Conservation (phyloP, 495 filamentous ascomycete genomes). For the Tuber indicum region DNA sequence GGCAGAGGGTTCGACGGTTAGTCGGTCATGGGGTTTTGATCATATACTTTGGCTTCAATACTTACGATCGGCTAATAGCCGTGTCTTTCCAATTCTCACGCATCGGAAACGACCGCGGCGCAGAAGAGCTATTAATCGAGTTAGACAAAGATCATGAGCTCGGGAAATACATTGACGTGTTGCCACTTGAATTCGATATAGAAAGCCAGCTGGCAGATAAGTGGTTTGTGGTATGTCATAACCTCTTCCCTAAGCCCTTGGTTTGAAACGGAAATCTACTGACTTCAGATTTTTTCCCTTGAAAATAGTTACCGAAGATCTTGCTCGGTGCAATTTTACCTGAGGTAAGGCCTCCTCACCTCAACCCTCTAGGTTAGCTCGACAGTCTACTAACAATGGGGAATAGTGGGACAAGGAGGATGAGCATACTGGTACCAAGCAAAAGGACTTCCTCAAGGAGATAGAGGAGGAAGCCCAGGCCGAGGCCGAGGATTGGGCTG, state of each 20-base stretch:
- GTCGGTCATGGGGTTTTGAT: neutral
- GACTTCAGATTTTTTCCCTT: neutral
- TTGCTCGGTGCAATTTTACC: neutral
- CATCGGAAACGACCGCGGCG: conserved; percentile 59
- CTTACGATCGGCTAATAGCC: conserved; percentile 42
- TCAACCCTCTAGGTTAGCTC: neutral
- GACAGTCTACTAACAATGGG: neutral
- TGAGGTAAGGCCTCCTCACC: neutral
- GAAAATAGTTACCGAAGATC: neutral
- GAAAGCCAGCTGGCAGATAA: neutral
- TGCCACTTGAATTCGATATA: neutral
- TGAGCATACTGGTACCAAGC: neutral
- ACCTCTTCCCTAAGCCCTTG: neutral
- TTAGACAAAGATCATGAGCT: conserved; percentile 57
- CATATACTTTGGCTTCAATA: conserved; percentile 23
- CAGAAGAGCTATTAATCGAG: conserved; percentile 54
- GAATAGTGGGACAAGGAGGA: neutral
- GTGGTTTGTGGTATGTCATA: neutral
- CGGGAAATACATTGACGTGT: conserved; percentile 53
- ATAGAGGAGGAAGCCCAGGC: no score
- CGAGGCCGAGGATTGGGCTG: no score
- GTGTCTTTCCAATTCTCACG: conserved; percentile 63
- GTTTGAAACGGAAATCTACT: neutral
- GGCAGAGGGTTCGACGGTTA: neutral
- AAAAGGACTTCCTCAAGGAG: no score